Base-by-base conservation (phyloP, 495 filamentous ascomycete genomes). In the Filosporella fistucella region DNA sequence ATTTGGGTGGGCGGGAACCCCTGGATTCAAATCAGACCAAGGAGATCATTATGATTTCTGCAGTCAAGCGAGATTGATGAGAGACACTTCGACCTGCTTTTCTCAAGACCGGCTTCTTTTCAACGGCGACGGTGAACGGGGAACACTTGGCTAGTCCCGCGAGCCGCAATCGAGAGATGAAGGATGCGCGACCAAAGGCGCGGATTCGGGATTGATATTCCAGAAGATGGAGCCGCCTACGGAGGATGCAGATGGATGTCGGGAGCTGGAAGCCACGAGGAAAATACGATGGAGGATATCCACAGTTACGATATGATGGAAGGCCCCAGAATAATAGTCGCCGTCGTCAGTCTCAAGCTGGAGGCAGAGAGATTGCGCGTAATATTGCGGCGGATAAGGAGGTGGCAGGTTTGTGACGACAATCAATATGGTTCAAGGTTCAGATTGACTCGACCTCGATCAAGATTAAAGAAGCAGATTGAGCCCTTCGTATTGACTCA, bases 31-130 rank as follows among this genome's bases (percentile, higher is more conserved):
- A 14, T 21, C 9, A 41, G 9, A 41, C n/a, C n/a, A 12, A 25
- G 32, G 18, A 35, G 12, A 35, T 35, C 32, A 13, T 35, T 14
- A 14, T 17, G 32, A 35, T 35, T 16, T 1, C 25, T 26, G 17
- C 16, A 22, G 30, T 26, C 20, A 45, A 34, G 42, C 42, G 42
- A 45, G 18, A 45, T 45, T 45, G 12, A 11, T 30, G n/a, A 21
- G 18, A 45, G 28, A 33, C 42, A 45, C 16, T 18, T 33, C 42
- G 16, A 18, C 23, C 14, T 2, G 32, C 12, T 5, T 35, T 35
- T 4, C 32, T 17, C 32, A 13, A 14, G 32, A 4, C 12, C 13
- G n/a, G 28, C 28, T 30, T n/a, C n/a, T 30, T 30, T 30, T n/a
- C 28, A 30, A n/a, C 13, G 23, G 23, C 29, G 20, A 35, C 29